These are phyloP conservation scores for Boletus rubroflammeus DNA, from an alignment of 768 basidiomycete genomes.

Conservation along the genomic window DNA sequence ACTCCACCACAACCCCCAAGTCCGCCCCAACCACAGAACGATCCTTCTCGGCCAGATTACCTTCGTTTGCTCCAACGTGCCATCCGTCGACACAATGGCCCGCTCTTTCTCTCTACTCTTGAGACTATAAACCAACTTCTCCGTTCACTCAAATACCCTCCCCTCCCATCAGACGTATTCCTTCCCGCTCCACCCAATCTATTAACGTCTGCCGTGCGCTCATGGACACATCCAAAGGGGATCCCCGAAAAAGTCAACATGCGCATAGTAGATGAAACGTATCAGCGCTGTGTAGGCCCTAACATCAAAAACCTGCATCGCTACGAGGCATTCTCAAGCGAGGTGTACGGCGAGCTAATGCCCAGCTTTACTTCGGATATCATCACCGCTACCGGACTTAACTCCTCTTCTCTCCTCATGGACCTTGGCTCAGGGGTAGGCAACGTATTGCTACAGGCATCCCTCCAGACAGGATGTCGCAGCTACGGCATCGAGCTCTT, in stretches of 20 bases:
- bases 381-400: conserved; percentile 47
- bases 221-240: conserved; percentile 44
- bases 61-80: conserved; percentile 68
- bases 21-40: conserved; percentile 22
- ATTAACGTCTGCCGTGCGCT: conserved; percentile 42
- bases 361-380: conserved; percentile 64
- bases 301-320: conserved; percentile 74
- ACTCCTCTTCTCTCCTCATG: conserved; percentile 61
- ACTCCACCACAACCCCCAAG: conserved; percentile 24
- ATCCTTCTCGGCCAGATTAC: conserved; percentile 28
- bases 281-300: conserved; percentile 91
- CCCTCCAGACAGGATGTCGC: conserved; percentile 72
- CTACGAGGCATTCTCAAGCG: conserved; percentile 80
- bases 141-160: conserved; percentile 62
- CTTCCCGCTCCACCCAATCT: conserved; percentile 43
- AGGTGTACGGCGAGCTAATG: conserved; percentile 89
- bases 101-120: conserved; percentile 64
- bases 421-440: conserved; percentile 87
- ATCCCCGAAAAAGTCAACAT: conserved; percentile 65
- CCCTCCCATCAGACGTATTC: conserved; percentile 49
- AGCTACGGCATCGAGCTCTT: conserved; percentile 82
- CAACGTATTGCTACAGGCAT: conserved; percentile 79
- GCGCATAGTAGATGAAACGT: conserved; percentile 85
- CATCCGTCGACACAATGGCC: conserved; percentile 65
- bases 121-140: conserved; percentile 59